Evolutionary conservation across 306 rosid genomes (phyloP).

Genomic region (Glycine soja): DNA sequence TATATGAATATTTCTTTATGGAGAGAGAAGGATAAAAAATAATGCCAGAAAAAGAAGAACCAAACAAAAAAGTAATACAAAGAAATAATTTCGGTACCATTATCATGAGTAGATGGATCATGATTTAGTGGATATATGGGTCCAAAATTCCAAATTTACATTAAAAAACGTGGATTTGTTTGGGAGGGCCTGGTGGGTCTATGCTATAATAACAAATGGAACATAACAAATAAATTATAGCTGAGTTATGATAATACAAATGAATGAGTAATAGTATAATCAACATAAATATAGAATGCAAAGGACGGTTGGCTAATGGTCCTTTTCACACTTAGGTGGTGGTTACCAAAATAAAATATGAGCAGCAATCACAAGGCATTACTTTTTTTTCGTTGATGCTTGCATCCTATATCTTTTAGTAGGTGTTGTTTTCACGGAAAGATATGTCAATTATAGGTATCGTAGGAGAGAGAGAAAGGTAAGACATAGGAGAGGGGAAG

Average conservation of each 20-base stretch:
- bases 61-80: conserved; percentile 56
- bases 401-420: conserved; percentile 45
- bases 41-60: conserved; percentile 52
- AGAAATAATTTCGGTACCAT: conserved; percentile 58
- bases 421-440: conserved; percentile 60
- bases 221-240: conserved; percentile 46
- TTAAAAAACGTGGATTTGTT: conserved; percentile 62
- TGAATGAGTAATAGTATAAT: conserved; percentile 26
- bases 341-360: conserved; percentile 64
- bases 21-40: conserved; percentile 46
- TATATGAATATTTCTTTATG: conserved; percentile 46
- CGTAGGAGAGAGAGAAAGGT: conserved; percentile 37
- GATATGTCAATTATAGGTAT: conserved; percentile 57
- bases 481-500: background rate
- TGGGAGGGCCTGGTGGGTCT: conserved; percentile 68
- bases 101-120: conserved; percentile 56
- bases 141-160: conserved; percentile 55
- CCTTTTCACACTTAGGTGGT: conserved; percentile 84
- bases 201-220: conserved; percentile 58
- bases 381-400: conserved; percentile 49
- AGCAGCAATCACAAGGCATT: conserved; percentile 63
- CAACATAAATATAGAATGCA: conserved; percentile 48
- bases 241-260: conserved; percentile 42
- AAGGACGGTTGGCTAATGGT: conserved; percentile 78
- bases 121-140: conserved; percentile 63